phyloP scores from a whole-genome alignment of 2,329 filamentous ascomycete species.

The Fusarium devonianum region DNA sequence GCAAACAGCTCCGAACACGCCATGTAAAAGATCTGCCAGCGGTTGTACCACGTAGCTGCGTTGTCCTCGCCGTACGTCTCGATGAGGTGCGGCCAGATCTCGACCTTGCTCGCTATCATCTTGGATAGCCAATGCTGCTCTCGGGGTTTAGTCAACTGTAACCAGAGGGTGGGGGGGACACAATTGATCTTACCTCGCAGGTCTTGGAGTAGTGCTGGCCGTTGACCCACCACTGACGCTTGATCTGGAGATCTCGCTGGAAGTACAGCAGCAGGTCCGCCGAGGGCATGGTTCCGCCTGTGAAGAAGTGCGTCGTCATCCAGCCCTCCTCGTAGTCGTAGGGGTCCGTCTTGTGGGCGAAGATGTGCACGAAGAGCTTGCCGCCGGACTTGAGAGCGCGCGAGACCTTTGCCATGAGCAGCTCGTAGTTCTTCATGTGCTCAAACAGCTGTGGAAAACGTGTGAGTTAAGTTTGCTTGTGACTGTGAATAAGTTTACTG shows the following conservation, averaged over 20 bases:
- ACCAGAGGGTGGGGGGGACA: neutral
- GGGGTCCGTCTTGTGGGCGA: constrained; percentile 68
- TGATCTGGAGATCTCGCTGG: constrained; percentile 65
- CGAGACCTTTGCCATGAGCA: constrained; percentile 69
- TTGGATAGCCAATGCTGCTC: constrained; percentile 67
- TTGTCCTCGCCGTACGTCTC: constrained; percentile 71
- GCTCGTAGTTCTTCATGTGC: constrained; percentile 79
- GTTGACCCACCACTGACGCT: constrained; percentile 75
- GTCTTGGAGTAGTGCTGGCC: constrained; percentile 73
- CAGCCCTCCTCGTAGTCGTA: constrained; percentile 76
- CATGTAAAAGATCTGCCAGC: constrained; percentile 78
- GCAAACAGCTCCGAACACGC: constrained; percentile 75
- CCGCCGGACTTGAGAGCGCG: constrained; percentile 67
- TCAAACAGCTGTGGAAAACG: constrained; percentile 65
- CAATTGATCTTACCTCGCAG: constrained; percentile 63
- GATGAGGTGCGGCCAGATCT: constrained; percentile 69
- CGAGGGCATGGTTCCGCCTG: constrained; percentile 74
- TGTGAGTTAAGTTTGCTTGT: neutral
- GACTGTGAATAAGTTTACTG: constrained; percentile 28
- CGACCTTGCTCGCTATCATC: constrained; percentile 64
- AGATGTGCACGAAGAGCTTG: constrained; percentile 75
- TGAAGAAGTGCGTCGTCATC: constrained; percentile 79
- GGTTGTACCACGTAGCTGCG: constrained; percentile 68
- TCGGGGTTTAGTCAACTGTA: neutral
- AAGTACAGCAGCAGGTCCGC: constrained; percentile 73